A percentile compares a stretch with the other conserved stretches of the same genome.
Evolutionary conservation across 495 filamentous ascomycete species (phyloP).

Genomic region (Hamigera avellanea): DNA sequence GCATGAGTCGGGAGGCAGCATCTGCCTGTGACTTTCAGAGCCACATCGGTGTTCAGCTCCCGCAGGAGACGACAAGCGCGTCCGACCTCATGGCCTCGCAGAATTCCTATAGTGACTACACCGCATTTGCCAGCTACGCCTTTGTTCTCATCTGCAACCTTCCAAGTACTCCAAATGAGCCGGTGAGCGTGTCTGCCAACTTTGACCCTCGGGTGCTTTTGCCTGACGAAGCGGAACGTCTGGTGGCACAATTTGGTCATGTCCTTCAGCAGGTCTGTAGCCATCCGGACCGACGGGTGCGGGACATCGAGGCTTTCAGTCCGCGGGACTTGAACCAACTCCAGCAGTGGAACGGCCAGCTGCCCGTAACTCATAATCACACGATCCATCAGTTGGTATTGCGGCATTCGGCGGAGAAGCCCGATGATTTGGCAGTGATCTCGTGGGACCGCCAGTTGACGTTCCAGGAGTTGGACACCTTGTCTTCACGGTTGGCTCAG

Average conservation of each 20-base stretch:
- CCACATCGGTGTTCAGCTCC: conserved; percentile 31
- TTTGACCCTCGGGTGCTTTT: background rate
- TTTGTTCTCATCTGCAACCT: background rate
- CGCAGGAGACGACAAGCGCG: background rate
- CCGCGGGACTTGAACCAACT: no score
- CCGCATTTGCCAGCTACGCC: background rate
- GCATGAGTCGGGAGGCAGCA: conserved; percentile 35
- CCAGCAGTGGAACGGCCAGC: no score
- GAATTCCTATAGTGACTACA: background rate
- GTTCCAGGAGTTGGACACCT: conserved; percentile 23
- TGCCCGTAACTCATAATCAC: no score
- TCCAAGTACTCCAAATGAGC: no score
- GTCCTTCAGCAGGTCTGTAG: no score
- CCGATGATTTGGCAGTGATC: conserved; percentile 20
- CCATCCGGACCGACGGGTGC: no score
- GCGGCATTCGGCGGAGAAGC: no score
- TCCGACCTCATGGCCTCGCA: background rate
- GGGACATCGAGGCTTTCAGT: no score
- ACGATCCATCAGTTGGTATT: no score
- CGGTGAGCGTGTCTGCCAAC: background rate
- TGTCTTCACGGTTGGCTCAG: conserved; percentile 8
- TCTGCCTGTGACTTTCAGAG: conserved; percentile 43
- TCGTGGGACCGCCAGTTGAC: conserved; percentile 29
- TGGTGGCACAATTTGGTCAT: conserved; percentile 16
- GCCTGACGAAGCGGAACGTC: background rate